Evolutionary conservation across 768 basidiomycete species (phyloP).

Genomic region (Cantharellus anzutake): DNA sequence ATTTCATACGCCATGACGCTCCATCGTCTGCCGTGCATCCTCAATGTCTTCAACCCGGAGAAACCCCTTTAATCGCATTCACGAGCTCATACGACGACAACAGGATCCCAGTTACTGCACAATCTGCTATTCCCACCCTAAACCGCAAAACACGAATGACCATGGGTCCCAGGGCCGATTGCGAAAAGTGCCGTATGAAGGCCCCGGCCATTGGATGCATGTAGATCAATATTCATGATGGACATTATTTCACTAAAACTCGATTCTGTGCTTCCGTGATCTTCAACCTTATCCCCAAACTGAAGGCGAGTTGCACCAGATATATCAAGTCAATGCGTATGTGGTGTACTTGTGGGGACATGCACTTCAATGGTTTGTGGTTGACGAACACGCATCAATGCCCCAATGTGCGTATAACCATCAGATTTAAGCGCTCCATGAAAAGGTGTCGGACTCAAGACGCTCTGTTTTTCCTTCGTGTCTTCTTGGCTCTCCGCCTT

Average conservation of each 20-base stretch:
- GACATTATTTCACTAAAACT: not conserved
- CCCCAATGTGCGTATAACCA: no score
- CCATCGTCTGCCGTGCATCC: not conserved
- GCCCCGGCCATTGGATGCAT: conserved; percentile 58
- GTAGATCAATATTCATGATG: conserved; percentile 22
- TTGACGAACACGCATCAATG: no score
- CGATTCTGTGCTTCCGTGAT: not conserved
- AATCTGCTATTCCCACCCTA: not conserved
- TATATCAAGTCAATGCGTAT: no score
- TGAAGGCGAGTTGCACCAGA: no score
- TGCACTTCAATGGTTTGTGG: no score
- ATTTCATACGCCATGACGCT: not conserved
- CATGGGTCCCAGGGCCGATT: conserved; percentile 55
- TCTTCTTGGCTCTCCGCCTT: conserved; percentile 55
- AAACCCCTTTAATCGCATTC: not conserved
- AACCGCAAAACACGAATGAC: conserved; percentile 18
- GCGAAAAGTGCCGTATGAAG: conserved; percentile 41
- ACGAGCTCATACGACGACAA: not conserved
- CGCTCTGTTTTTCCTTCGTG: conserved; percentile 28
- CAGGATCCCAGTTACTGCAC: not conserved
- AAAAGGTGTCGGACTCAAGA: not conserved
- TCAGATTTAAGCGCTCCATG: no score
- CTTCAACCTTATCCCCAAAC: no score
- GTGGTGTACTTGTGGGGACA: no score
- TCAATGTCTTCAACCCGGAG: not conserved